Evolutionary conservation across 805 yeast species (phyloP).

Genomic region (Monosporozyma unispora): DNA sequence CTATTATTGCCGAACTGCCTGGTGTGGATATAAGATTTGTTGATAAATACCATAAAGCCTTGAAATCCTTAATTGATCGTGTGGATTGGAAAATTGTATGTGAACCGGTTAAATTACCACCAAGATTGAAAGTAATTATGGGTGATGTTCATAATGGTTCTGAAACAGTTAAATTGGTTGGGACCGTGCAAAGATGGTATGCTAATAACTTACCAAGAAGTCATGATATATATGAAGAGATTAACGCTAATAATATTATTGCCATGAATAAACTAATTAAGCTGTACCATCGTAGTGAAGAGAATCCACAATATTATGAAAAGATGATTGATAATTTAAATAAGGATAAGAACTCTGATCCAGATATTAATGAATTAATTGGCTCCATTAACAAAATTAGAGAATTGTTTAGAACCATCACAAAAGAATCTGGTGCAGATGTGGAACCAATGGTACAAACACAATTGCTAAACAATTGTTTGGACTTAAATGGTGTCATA

Average conservation of each 20-base stretch:
- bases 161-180: conserved; percentile 85
- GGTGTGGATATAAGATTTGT: conserved; percentile 6
- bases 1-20: conserved; percentile 35
- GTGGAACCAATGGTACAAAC: conserved; percentile 83
- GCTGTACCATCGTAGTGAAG: conserved; percentile 14
- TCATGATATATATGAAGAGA: conserved; percentile 39
- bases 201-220: conserved; percentile 43
- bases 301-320: conserved; percentile 32
- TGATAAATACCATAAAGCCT: conserved; percentile 21
- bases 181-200: conserved; percentile 67
- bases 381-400: conserved; percentile 46
- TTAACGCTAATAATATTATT: conserved; percentile 55
- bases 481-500: conserved; percentile 58
- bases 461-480: conserved; percentile 48
- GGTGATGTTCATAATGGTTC: conserved; percentile 93
- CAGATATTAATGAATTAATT: conserved; percentile 30
- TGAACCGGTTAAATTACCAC: conserved; percentile 54
- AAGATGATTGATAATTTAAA: conserved; percentile 16
- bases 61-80: conserved; percentile 34
- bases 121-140: conserved; percentile 63
- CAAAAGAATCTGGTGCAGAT: conserved; percentile 66
- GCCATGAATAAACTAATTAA: conserved; percentile 36
- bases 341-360: conserved; percentile 5
- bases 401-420: conserved; percentile 46
- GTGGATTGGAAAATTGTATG: conserved; percentile 55